A percentile compares a stretch with the other conserved stretches of the same genome.
Evolutionary conservation across 331 rosid species (phyloP).

Genomic region (Malus hybrid): DNA sequence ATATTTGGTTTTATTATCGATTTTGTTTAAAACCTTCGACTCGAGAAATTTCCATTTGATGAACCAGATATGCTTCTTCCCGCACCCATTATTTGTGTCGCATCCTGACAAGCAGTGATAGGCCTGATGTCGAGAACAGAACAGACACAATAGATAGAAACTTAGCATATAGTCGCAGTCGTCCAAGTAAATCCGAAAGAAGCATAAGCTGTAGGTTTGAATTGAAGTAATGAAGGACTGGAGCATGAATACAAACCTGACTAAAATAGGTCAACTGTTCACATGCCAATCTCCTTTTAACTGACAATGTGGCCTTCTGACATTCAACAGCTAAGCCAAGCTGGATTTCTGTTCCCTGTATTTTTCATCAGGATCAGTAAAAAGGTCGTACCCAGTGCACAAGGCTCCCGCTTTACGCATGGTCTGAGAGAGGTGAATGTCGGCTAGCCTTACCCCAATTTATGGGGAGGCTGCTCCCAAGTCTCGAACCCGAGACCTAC

Average conservation of each 20-base stretch:
- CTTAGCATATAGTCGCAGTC: not conserved
- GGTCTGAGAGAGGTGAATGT: no score
- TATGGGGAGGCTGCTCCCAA: no score
- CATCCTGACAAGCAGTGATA: conserved; percentile 63
- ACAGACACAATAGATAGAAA: not conserved
- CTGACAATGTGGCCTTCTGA: conserved; percentile 75
- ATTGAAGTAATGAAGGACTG: not conserved
- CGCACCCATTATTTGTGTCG: conserved; percentile 37
- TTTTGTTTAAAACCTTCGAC: conserved; percentile 48
- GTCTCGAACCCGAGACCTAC: no score
- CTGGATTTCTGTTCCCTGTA: conserved; percentile 92
- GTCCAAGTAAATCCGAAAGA: not conserved
- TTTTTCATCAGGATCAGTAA: not conserved
- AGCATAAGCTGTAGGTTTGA: not conserved
- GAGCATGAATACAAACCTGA: conserved; percentile 43
- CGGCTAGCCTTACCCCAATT: no score
- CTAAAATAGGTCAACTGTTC: conserved; percentile 76
- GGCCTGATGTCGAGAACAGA: conserved; percentile 44
- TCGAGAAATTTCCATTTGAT: conserved; percentile 91
- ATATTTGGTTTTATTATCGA: no score
- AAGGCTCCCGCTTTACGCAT: no score
- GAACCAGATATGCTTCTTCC: conserved; percentile 72
- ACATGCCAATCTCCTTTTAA: conserved; percentile 94
- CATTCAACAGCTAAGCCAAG: conserved; percentile 92
- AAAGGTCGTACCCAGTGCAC: no score